Percentiles rank a stretch among this genome's conserved stretches.
phyloP scores from a whole-genome alignment of 1,139 yeast genomes.

The Citeromyces hawaiiensis region DNA sequence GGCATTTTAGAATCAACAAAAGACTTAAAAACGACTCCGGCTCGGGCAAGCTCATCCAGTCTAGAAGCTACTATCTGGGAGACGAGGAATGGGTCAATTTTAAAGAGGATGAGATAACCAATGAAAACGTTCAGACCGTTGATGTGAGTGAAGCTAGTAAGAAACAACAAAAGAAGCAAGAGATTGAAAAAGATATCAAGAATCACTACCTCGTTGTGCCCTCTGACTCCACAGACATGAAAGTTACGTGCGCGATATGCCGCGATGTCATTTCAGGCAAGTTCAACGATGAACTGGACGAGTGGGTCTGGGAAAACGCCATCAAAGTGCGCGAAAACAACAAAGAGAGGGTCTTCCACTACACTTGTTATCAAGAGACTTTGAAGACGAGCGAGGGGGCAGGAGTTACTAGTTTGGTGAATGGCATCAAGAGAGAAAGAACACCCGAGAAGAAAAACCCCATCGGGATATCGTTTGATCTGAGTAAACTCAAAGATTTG shows the following conservation, averaged over 20 bases:
- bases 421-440: neutral
- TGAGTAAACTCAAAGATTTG: conserved; percentile 1
- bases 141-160: conserved; percentile 7
- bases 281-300: conserved; percentile 83
- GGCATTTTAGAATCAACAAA: conserved; percentile 92
- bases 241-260: conserved; percentile 74
- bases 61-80: conserved; percentile 74
- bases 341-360: conserved; percentile 52
- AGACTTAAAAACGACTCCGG: conserved; percentile 41
- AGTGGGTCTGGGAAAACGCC: conserved; percentile 92
- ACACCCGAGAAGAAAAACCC: neutral
- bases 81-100: conserved; percentile 66
- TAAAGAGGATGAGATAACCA: conserved; percentile 35
- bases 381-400: neutral
- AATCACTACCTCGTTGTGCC: conserved; percentile 60
- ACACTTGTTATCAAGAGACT: conserved; percentile 70
- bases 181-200: conserved; percentile 12
- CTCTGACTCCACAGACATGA: conserved; percentile 49
- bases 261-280: conserved; percentile 69
- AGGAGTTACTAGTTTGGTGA: neutral
- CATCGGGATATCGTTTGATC: neutral
- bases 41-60: conserved; percentile 33
- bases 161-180: conserved; percentile 7
- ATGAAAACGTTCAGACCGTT: conserved; percentile 7
- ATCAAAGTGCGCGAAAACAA: conserved; percentile 49